Evolutionary conservation across 1,284 basidiomycete species (phyloP).

Genomic region (Schizopora paradoxa): DNA sequence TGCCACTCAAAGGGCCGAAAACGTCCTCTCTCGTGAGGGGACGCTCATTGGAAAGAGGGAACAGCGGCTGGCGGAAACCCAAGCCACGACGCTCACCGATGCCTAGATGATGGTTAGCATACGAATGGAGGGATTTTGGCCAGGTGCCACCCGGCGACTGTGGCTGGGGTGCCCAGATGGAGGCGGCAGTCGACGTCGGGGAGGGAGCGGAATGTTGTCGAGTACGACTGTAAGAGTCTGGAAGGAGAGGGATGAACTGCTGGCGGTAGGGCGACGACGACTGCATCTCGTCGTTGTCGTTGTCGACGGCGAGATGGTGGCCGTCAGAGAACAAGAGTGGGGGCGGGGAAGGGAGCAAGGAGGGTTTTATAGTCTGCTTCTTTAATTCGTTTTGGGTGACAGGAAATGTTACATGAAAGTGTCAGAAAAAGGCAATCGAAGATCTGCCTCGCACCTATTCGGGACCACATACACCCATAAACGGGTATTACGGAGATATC

Average conservation of each 20-base stretch:
- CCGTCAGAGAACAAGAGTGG: conserved; percentile 3
- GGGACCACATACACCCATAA: too few species aligned
- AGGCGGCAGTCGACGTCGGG: conserved; percentile 28
- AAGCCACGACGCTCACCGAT: conserved; percentile 33
- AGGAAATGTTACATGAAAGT: not conserved
- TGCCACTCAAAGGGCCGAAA: conserved; percentile 47
- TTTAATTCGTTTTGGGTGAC: conserved; percentile 3
- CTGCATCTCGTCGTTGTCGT: too few species aligned
- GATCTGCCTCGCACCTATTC: too few species aligned
- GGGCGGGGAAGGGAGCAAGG: not conserved
- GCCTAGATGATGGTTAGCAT: conserved; percentile 36
- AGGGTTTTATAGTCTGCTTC: too few species aligned
- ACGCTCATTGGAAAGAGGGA: conserved; percentile 25
- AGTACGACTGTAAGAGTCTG: conserved; percentile 10
- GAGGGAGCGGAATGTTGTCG: conserved; percentile 17
- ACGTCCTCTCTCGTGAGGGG: conserved; percentile 49
- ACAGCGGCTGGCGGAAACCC: conserved; percentile 21
- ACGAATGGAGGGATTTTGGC: conserved; percentile 57
- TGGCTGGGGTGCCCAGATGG: conserved; percentile 75
- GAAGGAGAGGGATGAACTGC: conserved; percentile 16
- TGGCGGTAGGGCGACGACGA: conserved; percentile 9
- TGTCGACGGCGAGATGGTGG: conserved; percentile 4
- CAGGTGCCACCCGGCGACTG: conserved; percentile 59
- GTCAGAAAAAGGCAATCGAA: too few species aligned
- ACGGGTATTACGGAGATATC: too few species aligned